Base-by-base conservation (phyloP, 2,329 filamentous ascomycete genomes). In the Fusarium falciforme region DNA sequence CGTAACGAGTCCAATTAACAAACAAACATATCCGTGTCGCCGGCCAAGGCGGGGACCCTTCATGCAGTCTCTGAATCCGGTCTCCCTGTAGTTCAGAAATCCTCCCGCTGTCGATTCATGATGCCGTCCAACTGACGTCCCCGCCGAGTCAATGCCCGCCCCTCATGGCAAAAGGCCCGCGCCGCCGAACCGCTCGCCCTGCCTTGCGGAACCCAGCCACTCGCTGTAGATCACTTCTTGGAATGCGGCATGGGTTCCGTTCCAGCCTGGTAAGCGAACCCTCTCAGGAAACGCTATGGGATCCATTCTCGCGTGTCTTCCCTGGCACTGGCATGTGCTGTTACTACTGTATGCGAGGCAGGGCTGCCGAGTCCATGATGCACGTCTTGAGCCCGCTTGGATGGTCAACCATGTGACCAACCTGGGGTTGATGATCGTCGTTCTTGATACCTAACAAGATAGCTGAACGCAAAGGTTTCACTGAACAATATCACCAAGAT, bases 101-200 rank as follows among this genome's bases (percentile, higher is more conserved):
- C 35, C 35, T 36, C 35, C 35, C 35, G 14, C 33, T 20, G 33
- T 22, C 35, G 61, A 55, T 55, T 55, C 61, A 63, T 38, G 61
- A 40, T 12, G 31, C 44, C 11, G 14, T 62, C 17, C 38, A 42
- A 25, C 38, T 63, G 44, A 35, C 44, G 20, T 49, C 67, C 64
- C 61, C 52, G 68, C 52, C 42, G 52, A 63, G 57, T 71, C 71
- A 72, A 68, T 16, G 52, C 36, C 66, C 71, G 2, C 36, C 70
- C 71, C 68, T 68, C 58, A 47, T 66, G 68, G 55, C 49, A 31
- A 36, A 71, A 72, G 64, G 71, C 61, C 68, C 71, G 64, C 68
- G 52, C 68, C 68, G 71, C 64, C 64, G 52, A 73, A 72, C 71
- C 67, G 42, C 55, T 59, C 58, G 57, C 63, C 49, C n/a, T 58